Evolutionary conservation across 306 rosid genomes (phyloP), one percentile per base, ranked within the genome.

Genomic region (Abrus pulchellus): DNA sequence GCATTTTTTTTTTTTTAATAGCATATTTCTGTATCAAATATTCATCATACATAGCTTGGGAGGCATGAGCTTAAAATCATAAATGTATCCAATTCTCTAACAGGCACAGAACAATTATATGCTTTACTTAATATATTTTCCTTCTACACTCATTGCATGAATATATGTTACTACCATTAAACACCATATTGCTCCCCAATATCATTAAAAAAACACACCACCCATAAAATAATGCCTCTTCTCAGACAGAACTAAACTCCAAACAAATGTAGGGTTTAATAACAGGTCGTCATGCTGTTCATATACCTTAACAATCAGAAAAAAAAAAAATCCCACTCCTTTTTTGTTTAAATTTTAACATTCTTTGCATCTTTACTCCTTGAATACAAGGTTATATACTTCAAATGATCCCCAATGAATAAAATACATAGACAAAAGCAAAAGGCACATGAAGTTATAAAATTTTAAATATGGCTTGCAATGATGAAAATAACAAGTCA

Each of bases 21-120:
- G 40, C 40, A 36, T 50, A n/a, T 13, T n/a, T 33, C 33, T 13
- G 45, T 36, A 63, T 36, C 29, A 61, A 10, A 61, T 32, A 33
- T 44, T 61, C 2, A 13, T 13, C 43, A 33, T 61, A 61, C 67
- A 55, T 61, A 65, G 13, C 49, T 60, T 59, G 10, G 3, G 45
- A 61, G 36, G 56, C 63, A 69, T 62, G 33, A 9, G 49, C 74
- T 53, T 61, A 71, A 71, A 72, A 76, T 73, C 41, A 28, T 43
- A 6, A 0, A 49, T 44, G 53, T 7, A 59, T 13, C 4, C 14
- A 9, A 14, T 55, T 45, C 65, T 30, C 47, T 28, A 9, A 28
- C 13, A 29, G 29, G 36, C 3, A 75, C 32, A 60, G 44, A 40
- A 56, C 9, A 38, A 54, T 64, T 56, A 65, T 50, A 48, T n/a